Evolutionary conservation across 129 eudicot genomes (phyloP).

Genomic region (Helichrysum umbraculigerum): DNA sequence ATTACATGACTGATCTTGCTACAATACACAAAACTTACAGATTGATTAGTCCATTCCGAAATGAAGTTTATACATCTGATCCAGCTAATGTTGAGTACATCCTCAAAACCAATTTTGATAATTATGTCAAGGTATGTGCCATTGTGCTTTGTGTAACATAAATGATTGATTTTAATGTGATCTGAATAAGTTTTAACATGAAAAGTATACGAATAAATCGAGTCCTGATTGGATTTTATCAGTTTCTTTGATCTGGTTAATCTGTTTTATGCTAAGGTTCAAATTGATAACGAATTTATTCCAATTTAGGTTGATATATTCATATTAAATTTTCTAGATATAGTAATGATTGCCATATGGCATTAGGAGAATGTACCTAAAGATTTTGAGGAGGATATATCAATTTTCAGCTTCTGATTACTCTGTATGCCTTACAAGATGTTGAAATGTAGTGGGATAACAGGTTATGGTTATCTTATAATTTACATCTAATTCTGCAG

Average conservation of each 20-base stretch:
- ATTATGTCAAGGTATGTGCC: slow-evolving; percentile 25
- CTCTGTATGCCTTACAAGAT: no score
- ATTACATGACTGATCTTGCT: slow-evolving; percentile 71
- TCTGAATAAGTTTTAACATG: background rate
- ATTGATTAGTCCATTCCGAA: slow-evolving; percentile 39
- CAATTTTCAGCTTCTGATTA: no score
- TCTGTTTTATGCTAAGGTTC: no score
- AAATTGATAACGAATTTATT: background rate
- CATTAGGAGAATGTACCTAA: no score
- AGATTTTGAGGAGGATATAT: no score
- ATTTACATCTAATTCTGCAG: slow-evolving; percentile 29
- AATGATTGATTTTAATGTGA: no score
- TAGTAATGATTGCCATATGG: no score
- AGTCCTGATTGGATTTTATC: no score
- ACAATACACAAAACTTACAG: slow-evolving; percentile 49
- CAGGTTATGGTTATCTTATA: background rate
- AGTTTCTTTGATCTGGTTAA: background rate
- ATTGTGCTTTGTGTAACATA: background rate
- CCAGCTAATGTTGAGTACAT: slow-evolving; percentile 28
- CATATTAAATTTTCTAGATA: background rate
- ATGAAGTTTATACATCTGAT: slow-evolving; percentile 52
- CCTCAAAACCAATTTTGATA: slow-evolving; percentile 25
- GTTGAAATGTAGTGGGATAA: no score
- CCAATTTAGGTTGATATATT: background rate
- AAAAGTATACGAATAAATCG: background rate